Base-by-base conservation (phyloP, 129 eudicot species). In the Apium graveolens region DNA sequence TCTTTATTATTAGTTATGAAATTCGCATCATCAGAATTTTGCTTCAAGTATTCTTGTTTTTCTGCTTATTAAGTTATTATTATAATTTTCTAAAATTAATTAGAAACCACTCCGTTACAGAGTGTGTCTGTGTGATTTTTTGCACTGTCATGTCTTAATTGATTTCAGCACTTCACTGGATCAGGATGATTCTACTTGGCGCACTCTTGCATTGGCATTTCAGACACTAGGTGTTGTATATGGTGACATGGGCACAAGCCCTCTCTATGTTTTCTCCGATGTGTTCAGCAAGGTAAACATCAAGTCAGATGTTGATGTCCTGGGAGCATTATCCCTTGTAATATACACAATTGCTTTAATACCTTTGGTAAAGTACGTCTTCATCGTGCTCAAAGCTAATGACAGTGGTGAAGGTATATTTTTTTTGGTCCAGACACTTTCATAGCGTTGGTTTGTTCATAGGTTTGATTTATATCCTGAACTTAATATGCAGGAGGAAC, bases 221-320 rank as follows among this genome's bases (percentile, higher is more conserved):
- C 99, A 95, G 88, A 95, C 99, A 29, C 94, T 95, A 76, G 99
- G 99, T 55, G 99, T 95, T 26, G 99, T 95, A 27, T 95, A 95
- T 71, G 99, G 99, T 48, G 99, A 95, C 81, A 84, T 95, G 97
- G 99, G 99, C 66, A 95, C 99, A 2, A 95, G 99, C 74, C 99
- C 99, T 35, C 79, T 95, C 65, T 95, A 95, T 80, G 99, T 95
- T 70, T 92, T 95, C 29, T 75, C 96, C 20, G 99, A 90, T 46
- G 99, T 95, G 70, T 95, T 95, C 85, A 90, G 93, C 92, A 95
- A 95, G 81, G 96, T 95, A 73, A 78, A 90, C 35, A 85, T 95
- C 32, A 89, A 86, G 70, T 86, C 96, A 41, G 96, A 95, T 17
- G 81, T 95, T 31, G 99, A 95, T 75, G 88, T 95, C 31, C 77